Percentiles rank a stretch among this genome's conserved stretches.
Conservation (phyloP, 768 basidiomycete species). For the Harrya chromipes region DNA sequence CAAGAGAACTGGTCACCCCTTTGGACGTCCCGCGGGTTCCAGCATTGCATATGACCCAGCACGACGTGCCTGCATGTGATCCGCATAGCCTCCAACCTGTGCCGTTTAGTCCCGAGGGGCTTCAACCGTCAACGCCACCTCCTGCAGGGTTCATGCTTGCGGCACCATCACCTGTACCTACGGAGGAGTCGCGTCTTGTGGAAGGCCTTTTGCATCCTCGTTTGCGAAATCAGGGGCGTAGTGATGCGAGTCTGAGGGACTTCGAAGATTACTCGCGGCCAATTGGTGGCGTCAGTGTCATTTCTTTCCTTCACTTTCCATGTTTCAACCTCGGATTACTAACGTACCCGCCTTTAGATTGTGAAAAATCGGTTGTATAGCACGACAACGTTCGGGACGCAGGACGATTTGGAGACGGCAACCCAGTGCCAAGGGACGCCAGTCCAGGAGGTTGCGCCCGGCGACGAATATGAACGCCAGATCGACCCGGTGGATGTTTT, state of each 20-base stretch:
- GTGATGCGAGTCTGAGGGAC: conserved; percentile 28
- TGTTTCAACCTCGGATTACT: not conserved
- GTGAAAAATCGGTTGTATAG: conserved; percentile 31
- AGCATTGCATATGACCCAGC: not conserved
- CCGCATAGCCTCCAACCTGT: not conserved
- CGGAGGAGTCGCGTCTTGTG: conserved; percentile 23
- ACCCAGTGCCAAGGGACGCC: conserved; percentile 5
- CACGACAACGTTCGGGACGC: conserved; percentile 33
- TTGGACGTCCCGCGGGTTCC: not conserved
- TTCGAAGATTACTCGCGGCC: conserved; percentile 35
- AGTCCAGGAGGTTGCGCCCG: not conserved
- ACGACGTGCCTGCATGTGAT: not conserved
- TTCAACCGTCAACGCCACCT: not conserved
- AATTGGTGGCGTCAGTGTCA: conserved; percentile 28
- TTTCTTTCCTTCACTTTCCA: not conserved
- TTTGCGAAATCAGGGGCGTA: conserved; percentile 20
- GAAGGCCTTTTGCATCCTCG: conserved; percentile 33
- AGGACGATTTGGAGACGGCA: conserved; percentile 19
- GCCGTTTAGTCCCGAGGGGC: not conserved
- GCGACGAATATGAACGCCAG: conserved; percentile 4
- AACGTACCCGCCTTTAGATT: conserved; percentile 10
- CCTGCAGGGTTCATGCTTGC: conserved; percentile 2
- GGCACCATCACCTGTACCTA: conserved; percentile 24
- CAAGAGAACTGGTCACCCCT: not conserved
- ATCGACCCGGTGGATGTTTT: conserved; percentile 8